Evolutionary conservation across 148 eudicot genomes (phyloP).

Genomic region (Bassia scoparia): DNA sequence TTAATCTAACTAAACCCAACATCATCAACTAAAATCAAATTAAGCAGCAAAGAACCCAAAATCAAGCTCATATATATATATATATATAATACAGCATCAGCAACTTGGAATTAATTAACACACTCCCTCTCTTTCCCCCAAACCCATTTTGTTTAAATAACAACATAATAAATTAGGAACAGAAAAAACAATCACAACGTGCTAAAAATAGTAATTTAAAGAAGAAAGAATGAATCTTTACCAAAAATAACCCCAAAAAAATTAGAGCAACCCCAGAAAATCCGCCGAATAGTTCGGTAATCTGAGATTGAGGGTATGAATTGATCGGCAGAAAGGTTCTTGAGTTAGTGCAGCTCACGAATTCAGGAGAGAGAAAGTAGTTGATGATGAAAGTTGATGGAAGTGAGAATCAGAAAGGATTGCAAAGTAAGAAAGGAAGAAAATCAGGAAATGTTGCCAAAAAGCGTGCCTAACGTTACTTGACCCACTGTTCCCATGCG

Average conservation of each 20-base stretch:
- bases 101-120: background rate
- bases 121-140: background rate
- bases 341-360: background rate
- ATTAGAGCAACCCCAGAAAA: background rate
- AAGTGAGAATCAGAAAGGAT: background rate
- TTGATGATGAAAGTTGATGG: background rate
- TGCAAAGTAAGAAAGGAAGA: background rate
- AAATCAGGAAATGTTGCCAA: background rate
- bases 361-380: background rate
- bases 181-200: background rate
- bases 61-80: background rate
- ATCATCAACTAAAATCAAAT: background rate
- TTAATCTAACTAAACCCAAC: background rate
- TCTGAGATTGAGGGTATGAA: background rate
- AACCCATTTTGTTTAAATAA: background rate
- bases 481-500: slow-evolving; percentile 9
- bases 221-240: slow-evolving; percentile 4
- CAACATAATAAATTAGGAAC: background rate
- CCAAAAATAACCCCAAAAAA: slow-evolving; percentile 11
- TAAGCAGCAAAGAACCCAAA: background rate
- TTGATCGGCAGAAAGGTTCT: background rate
- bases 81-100: background rate
- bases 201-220: background rate
- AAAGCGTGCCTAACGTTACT: slow-evolving; percentile 3
- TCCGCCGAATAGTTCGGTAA: background rate